Evolutionary conservation across 108 stramenopile species (phyloP).

Genomic region (Parietichytrium sp.): DNA sequence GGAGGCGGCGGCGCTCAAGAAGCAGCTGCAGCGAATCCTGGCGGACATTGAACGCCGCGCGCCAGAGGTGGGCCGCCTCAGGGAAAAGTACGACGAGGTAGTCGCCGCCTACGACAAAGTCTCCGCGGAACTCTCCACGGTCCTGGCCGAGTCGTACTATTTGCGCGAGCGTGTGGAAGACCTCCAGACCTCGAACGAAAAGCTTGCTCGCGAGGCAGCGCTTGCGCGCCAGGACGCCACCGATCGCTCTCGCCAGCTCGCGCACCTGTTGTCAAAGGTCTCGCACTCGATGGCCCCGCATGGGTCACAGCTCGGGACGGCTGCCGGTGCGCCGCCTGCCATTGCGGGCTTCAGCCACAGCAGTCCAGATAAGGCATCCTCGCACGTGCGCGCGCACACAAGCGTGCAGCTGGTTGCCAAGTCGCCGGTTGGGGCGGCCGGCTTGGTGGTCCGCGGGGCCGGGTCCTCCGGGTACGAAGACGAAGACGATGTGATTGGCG

Average conservation of each 20-base stretch:
- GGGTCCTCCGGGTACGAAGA: neutral
- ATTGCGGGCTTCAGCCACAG: too few species aligned
- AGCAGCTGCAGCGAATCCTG: neutral
- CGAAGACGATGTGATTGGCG: neutral
- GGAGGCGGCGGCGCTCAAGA: neutral
- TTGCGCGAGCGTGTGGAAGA: neutral
- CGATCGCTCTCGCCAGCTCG: too few species aligned
- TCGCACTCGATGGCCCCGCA: too few species aligned
- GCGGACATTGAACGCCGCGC: slow-evolving; percentile 15
- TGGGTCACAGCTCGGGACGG: too few species aligned
- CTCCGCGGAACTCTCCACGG: neutral
- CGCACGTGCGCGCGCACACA: slow-evolving; percentile 16
- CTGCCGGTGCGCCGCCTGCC: too few species aligned
- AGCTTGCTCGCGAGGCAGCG: neutral
- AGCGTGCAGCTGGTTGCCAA: neutral
- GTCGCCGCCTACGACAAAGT: neutral
- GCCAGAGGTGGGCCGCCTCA: neutral
- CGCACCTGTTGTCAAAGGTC: too few species aligned
- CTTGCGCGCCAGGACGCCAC: too few species aligned
- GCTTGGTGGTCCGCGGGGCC: neutral
- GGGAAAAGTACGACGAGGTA: neutral
- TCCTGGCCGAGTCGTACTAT: neutral
- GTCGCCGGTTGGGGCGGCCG: neutral
- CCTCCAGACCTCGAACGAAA: neutral
- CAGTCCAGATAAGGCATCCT: neutral